phyloP scores from a whole-genome alignment of 495 filamentous ascomycete genomes.

The Antarctomyces pellizariae region DNA sequence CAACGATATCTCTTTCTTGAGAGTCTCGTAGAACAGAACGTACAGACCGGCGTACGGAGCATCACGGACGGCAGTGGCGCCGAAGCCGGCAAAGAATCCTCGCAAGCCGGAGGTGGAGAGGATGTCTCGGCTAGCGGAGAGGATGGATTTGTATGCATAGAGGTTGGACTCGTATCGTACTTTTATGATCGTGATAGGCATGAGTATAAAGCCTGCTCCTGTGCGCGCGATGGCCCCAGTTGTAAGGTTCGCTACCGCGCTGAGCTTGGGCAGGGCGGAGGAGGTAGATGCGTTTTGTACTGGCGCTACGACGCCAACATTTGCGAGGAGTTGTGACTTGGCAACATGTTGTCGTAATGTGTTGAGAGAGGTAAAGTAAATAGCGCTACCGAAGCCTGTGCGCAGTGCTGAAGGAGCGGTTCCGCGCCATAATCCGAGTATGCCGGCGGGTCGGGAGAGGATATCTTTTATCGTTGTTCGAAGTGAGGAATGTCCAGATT shows the following conservation, averaged over 20 bases:
- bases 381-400: slow-evolving; percentile 75
- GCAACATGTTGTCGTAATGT: slow-evolving; percentile 50
- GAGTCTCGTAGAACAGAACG: slow-evolving; percentile 81
- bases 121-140: slow-evolving; percentile 51
- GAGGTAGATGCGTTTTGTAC: slow-evolving; percentile 20
- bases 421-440: slow-evolving; percentile 77
- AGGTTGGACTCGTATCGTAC: slow-evolving; percentile 77
- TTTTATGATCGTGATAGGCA: slow-evolving; percentile 93
- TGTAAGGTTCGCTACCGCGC: slow-evolving; percentile 60
- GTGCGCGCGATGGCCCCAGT: slow-evolving; percentile 69
- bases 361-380: slow-evolving; percentile 87
- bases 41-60: slow-evolving; percentile 92
- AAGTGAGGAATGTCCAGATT: slow-evolving; percentile 42
- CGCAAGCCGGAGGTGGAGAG: slow-evolving; percentile 44
- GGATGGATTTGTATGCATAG: slow-evolving; percentile 65
- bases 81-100: slow-evolving; percentile 84
- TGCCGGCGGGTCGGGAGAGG: slow-evolving; percentile 24
- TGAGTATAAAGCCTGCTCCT: slow-evolving; percentile 70
- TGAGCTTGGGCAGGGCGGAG: slow-evolving; percentile 62
- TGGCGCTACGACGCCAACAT: slow-evolving; percentile 9
- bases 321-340: slow-evolving; percentile 17
- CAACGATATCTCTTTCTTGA: slow-evolving; percentile 40
- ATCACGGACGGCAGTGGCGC: slow-evolving; percentile 80
- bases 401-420: slow-evolving; percentile 78
- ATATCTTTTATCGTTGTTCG: slow-evolving; percentile 47